Base-by-base conservation (phyloP, 2,329 filamentous ascomycete genomes). In the Alternaria conjuncta region DNA sequence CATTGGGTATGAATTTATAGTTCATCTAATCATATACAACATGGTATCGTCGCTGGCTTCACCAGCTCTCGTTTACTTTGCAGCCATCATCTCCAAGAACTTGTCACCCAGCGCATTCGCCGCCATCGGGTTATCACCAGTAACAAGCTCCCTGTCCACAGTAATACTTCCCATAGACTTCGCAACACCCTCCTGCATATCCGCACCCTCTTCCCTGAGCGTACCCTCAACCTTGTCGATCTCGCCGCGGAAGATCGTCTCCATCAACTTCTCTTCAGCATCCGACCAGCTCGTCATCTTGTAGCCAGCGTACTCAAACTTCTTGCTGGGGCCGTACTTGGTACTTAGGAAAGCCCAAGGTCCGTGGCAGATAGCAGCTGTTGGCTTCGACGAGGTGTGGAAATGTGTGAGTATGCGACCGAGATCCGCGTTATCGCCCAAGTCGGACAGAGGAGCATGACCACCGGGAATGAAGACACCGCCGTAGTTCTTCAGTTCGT, bases 401-500 rank as follows among this genome's bases (percentile, higher is more conserved):
- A 84, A 84, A 28, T 81, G 79, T 3, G 64, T 67, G 55, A 84
- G 55, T 4, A 84, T 81, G 5, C 82, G 75, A 0, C 82, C 83
- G 7, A 84, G 71, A 3, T 84, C 81, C 4, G 73, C 58, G 59
- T 84, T 76, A 15, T 76, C 77, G 0, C 82, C 82, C 0, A 84
- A 67, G 66, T 84, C 82, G 2, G 69, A 62, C 41, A 84, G 67
- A 5, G 83, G 82, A 12, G 82, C 82, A 60, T 84, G 82, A 1
- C 82, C 82, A 2, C 82, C 82, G 0, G 83, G 83, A 15, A 84
- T 81, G 55, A 84, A 83, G 0, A 84, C 71, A 1, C 82, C 82
- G 0, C 70, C 75, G 46, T 80, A 84, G 0, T 67, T 66, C 26
- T 77, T 64, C 45, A 84, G 61, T 57, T 84, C 81, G 0, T 78